Percentiles rank a stretch among this genome's conserved stretches.
Evolutionary conservation across 2,329 filamentous ascomycete species (phyloP).

Genomic region (Fusarium torreyae): DNA sequence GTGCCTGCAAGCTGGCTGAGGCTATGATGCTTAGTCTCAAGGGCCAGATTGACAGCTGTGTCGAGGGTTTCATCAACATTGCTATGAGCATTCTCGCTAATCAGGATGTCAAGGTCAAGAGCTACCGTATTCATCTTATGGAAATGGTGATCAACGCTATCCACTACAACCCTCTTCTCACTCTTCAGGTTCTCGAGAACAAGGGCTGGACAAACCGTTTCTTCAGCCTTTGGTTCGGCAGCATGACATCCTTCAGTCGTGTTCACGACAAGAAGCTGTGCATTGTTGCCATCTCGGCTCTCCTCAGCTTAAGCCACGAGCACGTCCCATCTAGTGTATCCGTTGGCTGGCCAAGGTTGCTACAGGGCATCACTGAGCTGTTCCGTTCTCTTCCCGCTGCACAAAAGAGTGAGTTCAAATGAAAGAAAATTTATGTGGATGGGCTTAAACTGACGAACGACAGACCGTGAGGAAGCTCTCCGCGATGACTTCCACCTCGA

Average conservation of each 20-base stretch:
- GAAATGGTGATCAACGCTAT: constrained; percentile 99
- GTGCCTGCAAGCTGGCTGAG: constrained; percentile 97
- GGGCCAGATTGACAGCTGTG: constrained; percentile 88
- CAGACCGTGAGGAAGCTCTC: constrained; percentile 90
- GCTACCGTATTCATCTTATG: constrained; percentile 95
- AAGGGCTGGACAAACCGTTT: constrained; percentile 99
- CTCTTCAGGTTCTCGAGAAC: constrained; percentile 88
- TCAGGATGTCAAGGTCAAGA: constrained; percentile 88
- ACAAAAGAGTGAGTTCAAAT: constrained; percentile 77
- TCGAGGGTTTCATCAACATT: constrained; percentile 89
- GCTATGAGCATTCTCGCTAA: constrained; percentile 86
- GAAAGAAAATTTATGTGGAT: too few species aligned
- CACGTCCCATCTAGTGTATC: constrained; percentile 94
- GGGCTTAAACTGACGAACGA: constrained; percentile 46
- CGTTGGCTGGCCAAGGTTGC: constrained; percentile 92
- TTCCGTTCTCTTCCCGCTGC: constrained; percentile 93
- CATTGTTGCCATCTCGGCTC: constrained; percentile 90
- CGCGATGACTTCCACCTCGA: constrained; percentile 87
- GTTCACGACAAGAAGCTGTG: constrained; percentile 99
- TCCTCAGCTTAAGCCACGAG: constrained; percentile 83
- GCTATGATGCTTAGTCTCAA: constrained; percentile 96
- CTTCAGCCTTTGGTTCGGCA: constrained; percentile 98
- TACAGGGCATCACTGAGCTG: constrained; percentile 88
- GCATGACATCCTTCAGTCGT: constrained; percentile 91
- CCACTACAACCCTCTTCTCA: constrained; percentile 93